phyloP scores from a whole-genome alignment of 1,284 basidiomycete species.

The Stygiomarasmius scandens region DNA sequence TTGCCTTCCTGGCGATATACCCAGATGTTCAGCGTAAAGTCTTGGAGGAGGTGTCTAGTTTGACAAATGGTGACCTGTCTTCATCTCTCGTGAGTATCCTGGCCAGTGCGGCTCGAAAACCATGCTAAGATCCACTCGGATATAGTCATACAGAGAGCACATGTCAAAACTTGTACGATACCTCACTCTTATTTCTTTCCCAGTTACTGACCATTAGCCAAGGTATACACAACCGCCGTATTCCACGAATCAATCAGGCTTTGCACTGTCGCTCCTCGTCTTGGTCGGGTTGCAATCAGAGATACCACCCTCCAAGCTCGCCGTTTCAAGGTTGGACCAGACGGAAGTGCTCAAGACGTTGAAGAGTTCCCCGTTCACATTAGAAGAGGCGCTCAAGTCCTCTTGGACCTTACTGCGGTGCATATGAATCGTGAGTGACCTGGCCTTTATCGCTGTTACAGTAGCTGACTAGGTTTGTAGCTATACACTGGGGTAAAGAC shows the following conservation, averaged over 20 bases:
- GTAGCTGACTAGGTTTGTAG: constrained; percentile 15
- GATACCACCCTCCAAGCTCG: neutral
- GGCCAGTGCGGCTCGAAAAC: neutral
- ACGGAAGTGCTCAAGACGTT: neutral
- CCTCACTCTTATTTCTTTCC: neutral
- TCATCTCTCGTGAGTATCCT: neutral
- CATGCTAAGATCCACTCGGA: too few species aligned
- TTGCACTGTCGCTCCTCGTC: neutral
- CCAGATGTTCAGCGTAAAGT: constrained; percentile 35
- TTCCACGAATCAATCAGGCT: constrained; percentile 1
- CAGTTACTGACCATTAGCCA: too few species aligned
- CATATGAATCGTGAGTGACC: constrained; percentile 34
- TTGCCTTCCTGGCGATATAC: constrained; percentile 35
- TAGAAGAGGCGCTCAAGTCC: constrained; percentile 39
- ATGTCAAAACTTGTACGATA: constrained; percentile 25
- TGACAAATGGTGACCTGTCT: constrained; percentile 16
- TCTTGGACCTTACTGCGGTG: constrained; percentile 41
- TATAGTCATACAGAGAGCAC: constrained; percentile 28
- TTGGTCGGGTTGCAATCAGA: neutral
- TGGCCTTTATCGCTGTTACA: too few species aligned
- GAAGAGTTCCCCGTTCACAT: constrained; percentile 37
- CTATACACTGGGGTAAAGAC: constrained; percentile 49
- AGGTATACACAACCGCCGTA: neutral
- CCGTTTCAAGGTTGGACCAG: neutral
- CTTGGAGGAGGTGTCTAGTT: constrained; percentile 30